These are phyloP conservation scores for Eutrema heterophyllum DNA, from an alignment of 345 rosid genomes.

Conservation along the genomic window DNA sequence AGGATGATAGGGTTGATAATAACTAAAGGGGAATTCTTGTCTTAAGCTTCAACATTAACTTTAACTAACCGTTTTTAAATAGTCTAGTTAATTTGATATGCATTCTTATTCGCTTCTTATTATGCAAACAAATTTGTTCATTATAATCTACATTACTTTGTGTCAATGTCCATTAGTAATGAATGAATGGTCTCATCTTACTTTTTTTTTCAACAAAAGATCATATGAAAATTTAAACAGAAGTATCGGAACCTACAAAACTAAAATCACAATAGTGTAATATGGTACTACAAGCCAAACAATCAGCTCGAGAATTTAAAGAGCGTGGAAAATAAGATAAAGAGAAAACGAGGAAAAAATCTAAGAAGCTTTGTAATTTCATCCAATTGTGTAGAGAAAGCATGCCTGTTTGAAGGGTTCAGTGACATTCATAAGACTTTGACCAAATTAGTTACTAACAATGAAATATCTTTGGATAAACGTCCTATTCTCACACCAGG, in stretches of 20 bases:
- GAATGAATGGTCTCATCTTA: not conserved
- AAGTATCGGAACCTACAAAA: not conserved
- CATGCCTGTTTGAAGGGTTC: not conserved
- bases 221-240: not conserved
- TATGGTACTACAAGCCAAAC: not conserved
- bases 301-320: not conserved
- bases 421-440: too few species aligned
- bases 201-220: not conserved
- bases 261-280: not conserved
- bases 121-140: not conserved
- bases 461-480: too few species aligned
- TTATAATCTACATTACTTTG: not conserved
- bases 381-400: not conserved
- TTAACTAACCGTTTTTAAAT: not conserved
- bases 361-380: not conserved
- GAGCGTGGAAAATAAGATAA: not conserved
- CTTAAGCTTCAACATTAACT: conserved; percentile 19
- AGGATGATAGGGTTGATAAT: conserved; percentile 17
- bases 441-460: too few species aligned
- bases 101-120: not conserved
- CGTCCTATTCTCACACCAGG: too few species aligned
- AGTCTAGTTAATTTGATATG: not conserved
- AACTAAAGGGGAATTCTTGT: conserved; percentile 1
- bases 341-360: not conserved
- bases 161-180: not conserved